Base-by-base conservation (phyloP, 208 protist species). In the Leishmania aethiopica region DNA sequence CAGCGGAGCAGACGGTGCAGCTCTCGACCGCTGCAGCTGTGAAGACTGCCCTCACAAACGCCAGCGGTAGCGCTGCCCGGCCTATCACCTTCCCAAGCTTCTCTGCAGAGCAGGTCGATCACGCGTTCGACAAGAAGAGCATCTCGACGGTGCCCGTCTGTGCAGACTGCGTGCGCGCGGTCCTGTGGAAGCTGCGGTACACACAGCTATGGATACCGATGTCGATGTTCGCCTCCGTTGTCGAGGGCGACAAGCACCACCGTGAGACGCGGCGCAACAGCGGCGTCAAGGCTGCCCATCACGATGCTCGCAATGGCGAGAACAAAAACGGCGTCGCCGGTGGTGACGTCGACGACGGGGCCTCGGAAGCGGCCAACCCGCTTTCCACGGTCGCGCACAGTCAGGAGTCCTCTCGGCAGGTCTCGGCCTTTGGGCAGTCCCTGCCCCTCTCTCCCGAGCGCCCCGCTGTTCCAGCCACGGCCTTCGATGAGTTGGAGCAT, bases 131-230 rank as follows among this genome's bases (percentile, higher is more conserved):
- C 40, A 75, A 62, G 77, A 80, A 77, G 45, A 51, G 47, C 49
- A 35, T 79, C 32, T 76, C 66, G 49, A 78, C 84, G 15, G 62
- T 95, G 55, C 87, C 86, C 22, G 88, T 91, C 62, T 97, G 95
- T 76, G 85, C 82, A 1, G 93, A 96, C 77, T 97, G 95, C 78
- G 84, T 85, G 13, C 88, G 91, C 4, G 66, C 84, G 3, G 53
- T 95, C 25, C 75, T 92, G 72, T 79, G 94, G 77, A 79, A 83
- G 55, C n/a, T 94, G 37, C 73, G 84, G 37, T 86, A 89, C 64
- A 88, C 82, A 57, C 91, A 86, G 47, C 66, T 96, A 45, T 96
- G 93, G 90, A 89, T 97, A 40, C 95, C 95, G 37, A 86, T 88
- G 72, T 81, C 71, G n/a, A 87, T 90, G 60, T 90, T 92, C 79